These are phyloP conservation scores for Parathielavia hyrcaniae DNA, from an alignment of 495 filamentous ascomycete genomes.

Conservation along the genomic window DNA sequence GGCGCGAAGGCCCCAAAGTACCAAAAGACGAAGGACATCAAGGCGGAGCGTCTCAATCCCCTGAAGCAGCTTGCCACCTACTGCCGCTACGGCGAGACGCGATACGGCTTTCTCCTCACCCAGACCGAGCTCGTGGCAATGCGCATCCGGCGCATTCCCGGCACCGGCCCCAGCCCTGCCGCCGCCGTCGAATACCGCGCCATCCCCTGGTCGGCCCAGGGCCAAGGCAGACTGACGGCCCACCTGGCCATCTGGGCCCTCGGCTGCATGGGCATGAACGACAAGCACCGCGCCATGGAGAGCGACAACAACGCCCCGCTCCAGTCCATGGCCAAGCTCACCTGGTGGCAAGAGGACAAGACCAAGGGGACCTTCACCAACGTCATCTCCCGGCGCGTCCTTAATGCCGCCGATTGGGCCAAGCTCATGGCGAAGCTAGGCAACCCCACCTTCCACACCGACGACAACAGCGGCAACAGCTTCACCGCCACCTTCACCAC, in stretches of 20 bases:
- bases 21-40: neutral
- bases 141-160: neutral
- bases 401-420: neutral
- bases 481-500: no score
- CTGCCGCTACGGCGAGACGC: constrained; percentile 10
- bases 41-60: neutral
- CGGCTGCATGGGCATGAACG: constrained; percentile 13
- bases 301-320: neutral
- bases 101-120: constrained; percentile 6
- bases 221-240: constrained; percentile 1
- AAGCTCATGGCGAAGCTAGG: no score
- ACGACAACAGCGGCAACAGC: no score
- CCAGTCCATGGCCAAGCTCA: constrained; percentile 5
- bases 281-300: constrained; percentile 11
- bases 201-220: neutral
- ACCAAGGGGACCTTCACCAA: neutral
- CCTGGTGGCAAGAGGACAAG: neutral
- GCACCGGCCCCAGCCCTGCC: neutral
- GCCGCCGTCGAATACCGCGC: constrained; percentile 4
- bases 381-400: constrained; percentile 8
- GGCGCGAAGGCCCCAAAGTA: no score
- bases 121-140: constrained; percentile 11
- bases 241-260: constrained; percentile 10
- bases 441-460: no score
- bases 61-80: constrained; percentile 7